phyloP scores from a whole-genome alignment of 306 rosid species.

The Lotus japonicus region DNA sequence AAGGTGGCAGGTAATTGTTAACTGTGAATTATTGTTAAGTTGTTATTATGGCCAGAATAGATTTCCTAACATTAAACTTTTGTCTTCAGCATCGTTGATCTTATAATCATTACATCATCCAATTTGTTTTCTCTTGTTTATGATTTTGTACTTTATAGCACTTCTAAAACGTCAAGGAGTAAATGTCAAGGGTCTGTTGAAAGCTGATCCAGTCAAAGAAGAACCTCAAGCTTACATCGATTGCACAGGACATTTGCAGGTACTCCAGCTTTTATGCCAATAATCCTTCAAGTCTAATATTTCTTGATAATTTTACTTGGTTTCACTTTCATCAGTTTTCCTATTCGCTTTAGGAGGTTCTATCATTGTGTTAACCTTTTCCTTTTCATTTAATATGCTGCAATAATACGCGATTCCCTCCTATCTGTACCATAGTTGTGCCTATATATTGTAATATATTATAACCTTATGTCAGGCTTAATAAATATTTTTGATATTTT shows the following conservation, averaged over 20 bases:
- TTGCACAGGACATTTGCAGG: constrained; percentile 98
- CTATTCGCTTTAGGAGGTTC: too few species aligned
- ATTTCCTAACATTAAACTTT: constrained; percentile 6
- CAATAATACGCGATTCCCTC: neutral
- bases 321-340: neutral
- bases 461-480: neutral
- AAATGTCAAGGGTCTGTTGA: constrained; percentile 92
- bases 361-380: neutral
- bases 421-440: neutral
- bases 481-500: neutral
- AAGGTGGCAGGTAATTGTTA: constrained; percentile 92
- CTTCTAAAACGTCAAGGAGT: constrained; percentile 97
- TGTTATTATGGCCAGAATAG: constrained; percentile 1
- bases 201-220: constrained; percentile 85
- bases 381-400: neutral
- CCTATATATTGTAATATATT: too few species aligned
- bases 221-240: constrained; percentile 90
- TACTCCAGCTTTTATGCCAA: neutral
- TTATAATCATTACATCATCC: neutral
- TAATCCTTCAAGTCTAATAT: constrained; percentile 7
- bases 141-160: constrained; percentile 42
- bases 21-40: constrained; percentile 30
- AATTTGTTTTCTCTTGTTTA: constrained; percentile 12
- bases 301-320: neutral
- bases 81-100: neutral